A percentile compares a stretch with the other conserved stretches of the same genome.
phyloP scores from a whole-genome alignment of 176 grass and related monocot species.

The Puccinellia tenuiflora region DNA sequence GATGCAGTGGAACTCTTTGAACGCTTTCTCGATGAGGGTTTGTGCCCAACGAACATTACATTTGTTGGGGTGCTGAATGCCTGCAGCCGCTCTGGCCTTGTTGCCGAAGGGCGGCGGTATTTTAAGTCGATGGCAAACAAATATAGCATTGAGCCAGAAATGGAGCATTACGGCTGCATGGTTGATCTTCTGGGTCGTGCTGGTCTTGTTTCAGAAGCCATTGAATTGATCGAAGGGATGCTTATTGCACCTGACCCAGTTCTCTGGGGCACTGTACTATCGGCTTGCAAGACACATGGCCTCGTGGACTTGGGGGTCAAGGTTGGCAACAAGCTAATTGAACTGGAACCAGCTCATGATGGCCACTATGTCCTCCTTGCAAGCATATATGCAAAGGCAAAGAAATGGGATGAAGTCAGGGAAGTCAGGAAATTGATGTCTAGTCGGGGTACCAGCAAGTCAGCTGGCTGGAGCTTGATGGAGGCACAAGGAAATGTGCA shows the following conservation, averaged over 20 bases:
- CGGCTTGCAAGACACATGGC: conserved; percentile 61
- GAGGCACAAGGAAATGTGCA: conserved; percentile 56
- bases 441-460: conserved; percentile 48
- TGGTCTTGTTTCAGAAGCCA: conserved; percentile 49
- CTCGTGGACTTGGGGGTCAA: conserved; percentile 45
- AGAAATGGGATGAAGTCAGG: conserved; percentile 65
- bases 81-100: conserved; percentile 60
- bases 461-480: conserved; percentile 70
- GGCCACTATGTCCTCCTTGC: conserved; percentile 67
- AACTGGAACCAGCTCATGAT: conserved; percentile 58
- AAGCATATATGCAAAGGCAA: conserved; percentile 52
- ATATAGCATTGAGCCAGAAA: conserved; percentile 48
- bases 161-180: conserved; percentile 74
- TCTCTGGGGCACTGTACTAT: conserved; percentile 58
- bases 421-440: conserved; percentile 62
- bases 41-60: conserved; percentile 50
- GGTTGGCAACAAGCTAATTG: conserved; percentile 59
- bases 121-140: conserved; percentile 56
- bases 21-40: conserved; percentile 33
- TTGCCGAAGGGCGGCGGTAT: conserved; percentile 35
- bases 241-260: conserved; percentile 47
- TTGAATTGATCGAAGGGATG: conserved; percentile 69
- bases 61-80: conserved; percentile 73
- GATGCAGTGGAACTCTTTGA: conserved; percentile 50
- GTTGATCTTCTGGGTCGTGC: conserved; percentile 65